Conservation (phyloP, 331 rosid genomes). For the Dryas integrifolia region DNA sequence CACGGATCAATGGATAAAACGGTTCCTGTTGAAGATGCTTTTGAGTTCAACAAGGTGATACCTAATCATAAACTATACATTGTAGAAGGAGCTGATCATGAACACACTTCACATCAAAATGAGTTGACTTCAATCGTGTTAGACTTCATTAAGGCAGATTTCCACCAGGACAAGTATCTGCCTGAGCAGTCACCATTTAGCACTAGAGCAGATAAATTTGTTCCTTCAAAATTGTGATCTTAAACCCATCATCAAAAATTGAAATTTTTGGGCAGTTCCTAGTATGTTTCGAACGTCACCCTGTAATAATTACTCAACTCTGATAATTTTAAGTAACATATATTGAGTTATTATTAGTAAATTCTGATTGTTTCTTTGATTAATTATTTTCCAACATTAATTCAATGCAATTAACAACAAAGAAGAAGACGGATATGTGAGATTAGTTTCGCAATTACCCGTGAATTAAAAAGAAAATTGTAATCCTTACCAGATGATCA, state of each 20-base stretch:
- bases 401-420: too few relatives aligned
- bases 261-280: background rate
- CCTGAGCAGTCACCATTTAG: constrained; percentile 21
- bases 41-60: constrained; percentile 59
- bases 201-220: constrained; percentile 23
- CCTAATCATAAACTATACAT: constrained; percentile 62
- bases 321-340: too few relatives aligned
- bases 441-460: too few relatives aligned
- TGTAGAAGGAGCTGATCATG: constrained; percentile 85
- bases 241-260: background rate
- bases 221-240: constrained; percentile 42
- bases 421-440: too few relatives aligned
- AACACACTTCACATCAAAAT: constrained; percentile 57
- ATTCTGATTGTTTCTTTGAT: too few relatives aligned
- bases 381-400: too few relatives aligned
- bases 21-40: constrained; percentile 70
- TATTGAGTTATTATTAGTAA: too few relatives aligned
- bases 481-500: too few relatives aligned
- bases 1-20: constrained; percentile 83
- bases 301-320: too few relatives aligned
- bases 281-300: too few relatives aligned
- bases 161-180: constrained; percentile 26
- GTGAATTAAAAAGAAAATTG: too few relatives aligned
- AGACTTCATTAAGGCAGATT: constrained; percentile 47
- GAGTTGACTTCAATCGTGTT: constrained; percentile 54